Evolutionary conservation across 768 basidiomycete species (phyloP), one percentile per base, ranked within the genome.

Genomic region (Galerina marginata): DNA sequence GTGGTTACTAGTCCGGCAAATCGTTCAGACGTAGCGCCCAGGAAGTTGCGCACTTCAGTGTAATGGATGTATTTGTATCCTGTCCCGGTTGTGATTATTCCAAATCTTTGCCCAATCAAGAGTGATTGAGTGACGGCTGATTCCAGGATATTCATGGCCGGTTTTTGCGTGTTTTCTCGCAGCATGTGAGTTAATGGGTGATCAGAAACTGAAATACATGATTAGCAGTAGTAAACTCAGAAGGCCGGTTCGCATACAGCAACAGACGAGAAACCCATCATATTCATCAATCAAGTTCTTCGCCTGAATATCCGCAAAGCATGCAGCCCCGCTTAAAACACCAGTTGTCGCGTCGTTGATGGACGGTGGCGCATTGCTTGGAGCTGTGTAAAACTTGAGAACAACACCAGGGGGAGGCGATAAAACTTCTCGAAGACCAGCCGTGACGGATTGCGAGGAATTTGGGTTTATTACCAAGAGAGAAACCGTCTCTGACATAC

Each of bases 401-500:
- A 38, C 49, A 6, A 68, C 67, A 15, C 66, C 70, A 16, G 75
- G 75, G 10, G 76, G 75, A 1, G 69, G 56, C 12, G n/a, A 14
- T 23, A 77, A 65, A 9, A 56, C 58, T 44, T 67, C 59, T 46
- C 57, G 37, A 20, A 77, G 67, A 15, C 75, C 76, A 7, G 68
- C 53, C 12, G 77, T 77, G 16, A 79, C 70, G 4, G 75, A 74
- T 43, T 62, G 38, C 5, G 76, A 72, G 16, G 75, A 76, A 58
- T 77, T 77, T 45, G 76, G 76, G 65, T 77, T 78, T 65, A 77
- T 76, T 14, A 77, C 64, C 20, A 79, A 71, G 33, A 76, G 59
- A 15, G 60, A 63, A 37, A 67, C 53, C 23, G 44, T 51, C 26
- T 56, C 54, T 25, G 62, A 42, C 60, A 67, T 67, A 15, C 36